A percentile compares a stretch with the other conserved stretches of the same genome.
phyloP scores from a whole-genome alignment of 768 basidiomycete species.

The Boletus rubroflammeus region DNA sequence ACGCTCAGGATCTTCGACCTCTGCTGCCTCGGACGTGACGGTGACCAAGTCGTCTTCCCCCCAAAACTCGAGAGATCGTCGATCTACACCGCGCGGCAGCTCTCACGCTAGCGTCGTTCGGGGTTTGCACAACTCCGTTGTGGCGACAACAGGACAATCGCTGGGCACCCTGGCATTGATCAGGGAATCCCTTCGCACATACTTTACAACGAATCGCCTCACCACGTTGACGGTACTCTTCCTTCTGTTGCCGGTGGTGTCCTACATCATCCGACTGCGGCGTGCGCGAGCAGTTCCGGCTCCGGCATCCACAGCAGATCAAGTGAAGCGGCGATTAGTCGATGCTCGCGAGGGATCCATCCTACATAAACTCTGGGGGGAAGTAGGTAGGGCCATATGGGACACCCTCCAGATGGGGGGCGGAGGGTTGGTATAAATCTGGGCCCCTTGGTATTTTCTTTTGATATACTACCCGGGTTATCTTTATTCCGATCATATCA shows the following conservation, averaged over 20 bases:
- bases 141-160: constrained; percentile 17
- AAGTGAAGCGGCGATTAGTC: constrained; percentile 53
- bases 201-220: constrained; percentile 45
- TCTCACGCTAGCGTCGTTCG: constrained; percentile 17
- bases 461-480: constrained; percentile 8
- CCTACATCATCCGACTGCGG: constrained; percentile 50
- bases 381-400: constrained; percentile 47
- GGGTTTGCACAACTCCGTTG: constrained; percentile 4
- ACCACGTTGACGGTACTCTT: constrained; percentile 43
- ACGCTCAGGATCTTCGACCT: constrained; percentile 21
- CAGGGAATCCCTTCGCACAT: constrained; percentile 45
- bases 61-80: constrained; percentile 4
- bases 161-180: constrained; percentile 39
- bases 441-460: neutral
- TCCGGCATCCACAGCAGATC: constrained; percentile 45
- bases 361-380: constrained; percentile 46
- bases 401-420: constrained; percentile 78
- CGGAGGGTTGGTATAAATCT: constrained; percentile 59
- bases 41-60: constrained; percentile 20
- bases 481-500: constrained; percentile 13
- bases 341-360: constrained; percentile 37
- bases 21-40: constrained; percentile 24
- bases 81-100: constrained; percentile 7
- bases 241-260: constrained; percentile 40
- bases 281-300: constrained; percentile 32